A percentile compares a stretch with the other conserved stretches of the same genome.
Conservation (phyloP, 2,329 filamentous ascomycete species). For the Nemania diffusa region DNA sequence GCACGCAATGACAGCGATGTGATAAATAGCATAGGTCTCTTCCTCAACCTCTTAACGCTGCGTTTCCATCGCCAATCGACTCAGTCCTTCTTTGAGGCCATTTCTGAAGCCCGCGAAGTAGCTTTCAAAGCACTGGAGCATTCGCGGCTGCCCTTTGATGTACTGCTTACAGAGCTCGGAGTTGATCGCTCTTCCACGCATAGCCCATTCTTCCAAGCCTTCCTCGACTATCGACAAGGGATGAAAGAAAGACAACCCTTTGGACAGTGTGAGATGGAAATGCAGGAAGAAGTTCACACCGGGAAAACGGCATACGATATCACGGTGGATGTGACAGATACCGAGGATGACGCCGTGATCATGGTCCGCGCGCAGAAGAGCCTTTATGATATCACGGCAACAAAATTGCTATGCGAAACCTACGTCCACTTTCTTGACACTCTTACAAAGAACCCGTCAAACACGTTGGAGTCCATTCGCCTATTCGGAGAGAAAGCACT, state of each 20-base stretch:
- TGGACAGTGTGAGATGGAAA: too few species aligned
- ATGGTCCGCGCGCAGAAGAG: constrained; percentile 34
- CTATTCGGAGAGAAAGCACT: constrained; percentile 9
- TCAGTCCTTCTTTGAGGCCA: constrained; percentile 17
- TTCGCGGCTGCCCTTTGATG: constrained; percentile 58
- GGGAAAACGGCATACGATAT: constrained; percentile 44
- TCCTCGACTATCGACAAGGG: constrained; percentile 58
- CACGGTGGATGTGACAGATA: constrained; percentile 38
- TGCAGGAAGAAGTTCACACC: constrained; percentile 30
- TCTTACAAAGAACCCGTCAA: too few species aligned
- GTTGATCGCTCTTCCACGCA: constrained; percentile 52
- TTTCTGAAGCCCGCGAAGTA: constrained; percentile 8
- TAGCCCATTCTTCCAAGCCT: constrained; percentile 59
- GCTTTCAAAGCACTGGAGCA: constrained; percentile 49
- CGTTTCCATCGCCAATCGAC: constrained; percentile 28
- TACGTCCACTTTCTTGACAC: constrained; percentile 33
- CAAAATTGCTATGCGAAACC: constrained; percentile 30
- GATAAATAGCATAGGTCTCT: constrained; percentile 50
- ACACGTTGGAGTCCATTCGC: too few species aligned
- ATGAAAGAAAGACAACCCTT: constrained; percentile 42
- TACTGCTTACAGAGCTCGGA: constrained; percentile 48
- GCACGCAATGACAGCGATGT: constrained; percentile 46
- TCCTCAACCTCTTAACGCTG: constrained; percentile 54
- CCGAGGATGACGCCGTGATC: constrained; percentile 29
- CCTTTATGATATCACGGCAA: constrained; percentile 37